Base-by-base conservation (phyloP, 2,329 filamentous ascomycete genomes). In the Cercospora canescens region DNA sequence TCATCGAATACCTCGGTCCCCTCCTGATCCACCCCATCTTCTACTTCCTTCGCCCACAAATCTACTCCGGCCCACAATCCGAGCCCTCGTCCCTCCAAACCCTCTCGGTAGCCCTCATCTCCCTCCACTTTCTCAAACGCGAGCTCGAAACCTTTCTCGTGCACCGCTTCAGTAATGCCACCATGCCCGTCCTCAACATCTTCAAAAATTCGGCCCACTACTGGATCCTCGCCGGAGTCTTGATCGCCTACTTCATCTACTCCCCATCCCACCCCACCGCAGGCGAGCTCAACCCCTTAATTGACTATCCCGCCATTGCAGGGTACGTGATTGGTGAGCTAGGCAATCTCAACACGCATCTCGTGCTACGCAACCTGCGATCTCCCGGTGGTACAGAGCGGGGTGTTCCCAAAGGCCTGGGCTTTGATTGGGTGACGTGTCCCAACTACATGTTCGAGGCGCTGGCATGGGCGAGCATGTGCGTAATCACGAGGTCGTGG, bases 391-490 rank as follows among this genome's bases (percentile, higher is more conserved):
- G 90, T 70, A 94, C 91, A 1, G 93, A 96, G 78, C 87, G 94
- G 66, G 93, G 93, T 73, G 96, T 99, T 69, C 95, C 95, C 1
- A 84, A 84, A 64, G 95, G 95, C 28, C 88, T 94, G 65, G 92
- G 94, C 32, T 98, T 97, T 80, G 84, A 83, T 70, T 81, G 92
- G 37, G 94, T 99, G 60, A 99, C 95, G 12, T 96, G 94, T 82
- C 95, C 95, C 48, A 99, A 99, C 83, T 99, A 99, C 83, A 88
- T 96, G 83, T 98, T 96, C 73, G 95, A 99, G 78, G 85, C 91
- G 6, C 79, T 96, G 39, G 88, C 94, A 0, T 99, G 95, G 95
- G 73, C 91, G 32, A 94, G 93, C 28, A 85, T 98, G 63, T 89
- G 91, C 72, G 77, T 96, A 50, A 86, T 94, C 62, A 93, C 89